A percentile compares a stretch with the other conserved stretches of the same genome.
Evolutionary conservation across 345 rosid genomes (phyloP).

Genomic region (Trapa incisa): DNA sequence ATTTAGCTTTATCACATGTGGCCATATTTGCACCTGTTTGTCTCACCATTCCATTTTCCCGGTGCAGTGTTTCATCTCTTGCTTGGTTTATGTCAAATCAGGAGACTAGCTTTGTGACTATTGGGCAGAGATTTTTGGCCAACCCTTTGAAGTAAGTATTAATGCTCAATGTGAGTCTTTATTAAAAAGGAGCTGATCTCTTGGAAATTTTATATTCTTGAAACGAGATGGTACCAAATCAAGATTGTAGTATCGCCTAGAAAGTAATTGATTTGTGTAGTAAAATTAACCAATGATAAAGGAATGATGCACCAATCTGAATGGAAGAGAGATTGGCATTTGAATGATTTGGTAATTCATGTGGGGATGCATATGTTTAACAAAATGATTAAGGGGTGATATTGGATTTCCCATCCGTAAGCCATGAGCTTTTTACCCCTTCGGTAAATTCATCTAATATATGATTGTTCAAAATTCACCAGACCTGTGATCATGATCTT

Average conservation of each 20-base stretch:
- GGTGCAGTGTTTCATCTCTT: constrained; percentile 91
- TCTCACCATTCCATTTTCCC: background rate
- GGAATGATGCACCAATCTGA: background rate
- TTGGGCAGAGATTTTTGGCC: constrained; percentile 93
- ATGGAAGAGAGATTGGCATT: background rate
- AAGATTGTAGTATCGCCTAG: background rate
- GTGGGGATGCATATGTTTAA: background rate
- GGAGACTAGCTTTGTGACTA: constrained; percentile 97
- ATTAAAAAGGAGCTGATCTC: background rate
- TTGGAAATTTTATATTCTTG: background rate
- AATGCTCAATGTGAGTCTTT: background rate
- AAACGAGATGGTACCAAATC: background rate
- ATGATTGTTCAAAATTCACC: background rate
- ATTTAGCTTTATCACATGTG: background rate
- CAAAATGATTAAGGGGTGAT: too few species aligned
- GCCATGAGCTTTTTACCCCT: too few species aligned
- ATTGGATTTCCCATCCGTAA: too few species aligned
- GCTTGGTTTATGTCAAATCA: constrained; percentile 99
- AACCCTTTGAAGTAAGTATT: constrained; percentile 82
- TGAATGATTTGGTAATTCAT: background rate
- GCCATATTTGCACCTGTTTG: background rate
- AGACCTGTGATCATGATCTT: background rate
- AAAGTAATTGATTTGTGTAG: background rate
- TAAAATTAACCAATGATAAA: background rate
- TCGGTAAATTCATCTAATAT: background rate